Percentiles rank a stretch among this genome's conserved stretches.
These are phyloP conservation scores for Apiotrichum gamsii DNA, from an alignment of 1,284 basidiomycete genomes.

Conservation along the genomic window DNA sequence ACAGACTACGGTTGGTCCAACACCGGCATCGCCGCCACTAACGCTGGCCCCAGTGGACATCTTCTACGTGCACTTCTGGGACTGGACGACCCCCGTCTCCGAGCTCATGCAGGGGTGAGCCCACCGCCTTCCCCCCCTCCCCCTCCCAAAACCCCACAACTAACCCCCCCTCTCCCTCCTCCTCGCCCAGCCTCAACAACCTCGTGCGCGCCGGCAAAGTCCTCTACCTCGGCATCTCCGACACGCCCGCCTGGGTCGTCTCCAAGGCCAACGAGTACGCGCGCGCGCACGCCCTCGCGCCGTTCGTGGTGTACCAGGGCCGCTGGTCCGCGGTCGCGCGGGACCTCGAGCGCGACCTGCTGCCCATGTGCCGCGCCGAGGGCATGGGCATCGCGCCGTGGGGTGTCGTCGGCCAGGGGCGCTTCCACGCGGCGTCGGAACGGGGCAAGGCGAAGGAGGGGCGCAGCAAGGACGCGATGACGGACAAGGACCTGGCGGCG, in stretches of 20 bases:
- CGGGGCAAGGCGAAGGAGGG: conserved; percentile 30
- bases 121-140: no score
- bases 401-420: conserved; percentile 47
- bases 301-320: conserved; percentile 58
- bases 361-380: conserved; percentile 54
- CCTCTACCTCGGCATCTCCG: conserved; percentile 48
- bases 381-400: conserved; percentile 49
- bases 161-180: no score
- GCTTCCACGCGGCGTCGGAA: conserved; percentile 44
- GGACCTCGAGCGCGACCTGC: conserved; percentile 58
- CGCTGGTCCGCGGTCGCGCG: conserved; percentile 50
- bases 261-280: conserved; percentile 55
- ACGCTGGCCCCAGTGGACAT: no score
- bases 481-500: conserved; percentile 15
- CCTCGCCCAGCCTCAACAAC: conserved; percentile 37
- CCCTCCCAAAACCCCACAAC: no score
- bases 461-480: conserved; percentile 14
- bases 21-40: no score
- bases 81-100: conserved; percentile 45
- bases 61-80: conserved; percentile 49
- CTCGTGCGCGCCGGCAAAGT: conserved; percentile 46
- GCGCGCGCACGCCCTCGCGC: conserved; percentile 49
- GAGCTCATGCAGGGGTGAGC: conserved; percentile 46
- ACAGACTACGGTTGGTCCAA: no score
- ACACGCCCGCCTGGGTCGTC: conserved; percentile 57